Percentiles rank a stretch among this genome's conserved stretches.
These are phyloP conservation scores for Monilinia fructicola DNA, from an alignment of 2,329 filamentous ascomycete genomes.

Conservation along the genomic window DNA sequence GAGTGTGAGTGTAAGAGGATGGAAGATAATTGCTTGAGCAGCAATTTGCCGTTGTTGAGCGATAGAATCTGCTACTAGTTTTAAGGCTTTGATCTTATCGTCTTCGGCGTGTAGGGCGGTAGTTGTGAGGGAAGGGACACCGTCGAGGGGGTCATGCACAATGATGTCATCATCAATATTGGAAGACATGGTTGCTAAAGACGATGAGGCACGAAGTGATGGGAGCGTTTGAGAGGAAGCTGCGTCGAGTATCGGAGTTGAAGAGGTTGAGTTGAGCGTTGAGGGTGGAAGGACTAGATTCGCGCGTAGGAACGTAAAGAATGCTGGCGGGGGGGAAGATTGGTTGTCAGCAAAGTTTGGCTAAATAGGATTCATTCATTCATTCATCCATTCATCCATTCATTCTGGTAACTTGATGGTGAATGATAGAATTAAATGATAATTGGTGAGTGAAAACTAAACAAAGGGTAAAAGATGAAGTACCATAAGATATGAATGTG, in stretches of 20 bases:
- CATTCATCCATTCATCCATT: too few relatives aligned
- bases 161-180: slow-evolving; percentile 38
- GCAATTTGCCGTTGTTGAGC: slow-evolving; percentile 72
- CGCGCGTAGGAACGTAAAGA: slow-evolving; percentile 77
- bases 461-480: neutral
- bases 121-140: slow-evolving; percentile 64
- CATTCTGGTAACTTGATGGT: neutral
- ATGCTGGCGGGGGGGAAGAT: slow-evolving; percentile 56
- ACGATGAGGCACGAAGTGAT: slow-evolving; percentile 43
- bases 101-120: slow-evolving; percentile 53
- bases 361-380: neutral
- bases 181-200: slow-evolving; percentile 43
- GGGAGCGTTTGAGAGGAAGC: slow-evolving; percentile 45
- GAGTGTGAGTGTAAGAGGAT: slow-evolving; percentile 55
- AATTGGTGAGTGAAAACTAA: neutral
- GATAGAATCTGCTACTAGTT: slow-evolving; percentile 76
- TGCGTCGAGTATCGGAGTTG: slow-evolving; percentile 63
- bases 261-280: slow-evolving; percentile 54
- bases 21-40: slow-evolving; percentile 39
- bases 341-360: slow-evolving; percentile 17
- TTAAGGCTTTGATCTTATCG: slow-evolving; percentile 67
- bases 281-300: slow-evolving; percentile 68
- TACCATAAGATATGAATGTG: neutral
- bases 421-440: too few relatives aligned
- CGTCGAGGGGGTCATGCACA: slow-evolving; percentile 44